Conservation (phyloP, 768 basidiomycete genomes). For the Suillus hirtellus region DNA sequence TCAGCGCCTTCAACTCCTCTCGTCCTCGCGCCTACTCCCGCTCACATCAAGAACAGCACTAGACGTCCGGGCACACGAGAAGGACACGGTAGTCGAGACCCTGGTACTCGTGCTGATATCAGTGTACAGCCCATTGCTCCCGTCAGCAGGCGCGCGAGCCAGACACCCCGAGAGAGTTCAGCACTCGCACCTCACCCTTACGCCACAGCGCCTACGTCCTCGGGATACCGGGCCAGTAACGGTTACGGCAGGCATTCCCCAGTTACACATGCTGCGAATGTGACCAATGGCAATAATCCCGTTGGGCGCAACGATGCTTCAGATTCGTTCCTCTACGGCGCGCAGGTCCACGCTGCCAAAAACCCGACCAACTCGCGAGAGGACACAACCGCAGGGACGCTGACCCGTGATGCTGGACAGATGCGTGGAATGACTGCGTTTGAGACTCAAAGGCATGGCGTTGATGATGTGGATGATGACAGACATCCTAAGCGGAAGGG, state of each 20-base stretch:
- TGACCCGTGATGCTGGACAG: slow-evolving; percentile 35
- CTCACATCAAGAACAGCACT: slow-evolving; percentile 59
- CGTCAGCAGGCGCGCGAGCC: slow-evolving; percentile 66
- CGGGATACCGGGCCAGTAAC: slow-evolving; percentile 51
- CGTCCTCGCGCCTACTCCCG: slow-evolving; percentile 65
- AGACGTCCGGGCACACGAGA: slow-evolving; percentile 50
- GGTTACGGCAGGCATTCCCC: slow-evolving; percentile 62
- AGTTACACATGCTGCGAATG: slow-evolving; percentile 32
- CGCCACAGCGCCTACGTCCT: slow-evolving; percentile 60
- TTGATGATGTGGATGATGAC: slow-evolving; percentile 64
- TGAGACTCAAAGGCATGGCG: slow-evolving; percentile 64
- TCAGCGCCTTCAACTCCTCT: slow-evolving; percentile 56
- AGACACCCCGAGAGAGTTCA: slow-evolving; percentile 51
- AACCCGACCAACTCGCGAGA: slow-evolving; percentile 53
- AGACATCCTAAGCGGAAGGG: slow-evolving; percentile 60
- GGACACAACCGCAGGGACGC: slow-evolving; percentile 46
- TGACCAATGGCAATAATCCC: slow-evolving; percentile 40
- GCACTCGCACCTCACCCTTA: slow-evolving; percentile 71
- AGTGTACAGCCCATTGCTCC: slow-evolving; percentile 72
- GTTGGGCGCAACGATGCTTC: slow-evolving; percentile 52
- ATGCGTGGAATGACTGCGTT: slow-evolving; percentile 62
- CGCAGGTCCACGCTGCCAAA: slow-evolving; percentile 48
- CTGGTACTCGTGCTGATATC: slow-evolving; percentile 41
- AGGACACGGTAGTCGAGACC: slow-evolving; percentile 50
- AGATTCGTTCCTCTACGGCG: slow-evolving; percentile 68